A percentile compares a stretch with the other conserved stretches of the same genome.
These are phyloP conservation scores for Paecilomyces sp. DNA, from an alignment of 2,329 filamentous ascomycete species.

Conservation along the genomic window DNA sequence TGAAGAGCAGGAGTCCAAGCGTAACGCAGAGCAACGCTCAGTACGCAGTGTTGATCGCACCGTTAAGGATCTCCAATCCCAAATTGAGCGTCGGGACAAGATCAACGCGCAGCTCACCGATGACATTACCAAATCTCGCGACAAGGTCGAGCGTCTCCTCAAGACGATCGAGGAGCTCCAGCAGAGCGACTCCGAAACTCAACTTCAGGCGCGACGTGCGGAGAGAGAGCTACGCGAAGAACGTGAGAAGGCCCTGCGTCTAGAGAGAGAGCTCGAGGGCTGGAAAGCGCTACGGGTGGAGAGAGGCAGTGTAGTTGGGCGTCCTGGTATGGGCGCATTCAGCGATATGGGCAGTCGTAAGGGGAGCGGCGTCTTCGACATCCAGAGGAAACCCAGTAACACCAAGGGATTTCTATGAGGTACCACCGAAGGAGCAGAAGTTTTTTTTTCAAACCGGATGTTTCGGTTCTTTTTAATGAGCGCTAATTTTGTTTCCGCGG, in stretches of 20 bases:
- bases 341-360: constrained; percentile 34
- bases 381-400: constrained; percentile 62
- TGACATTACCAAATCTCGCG: constrained; percentile 75
- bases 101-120: constrained; percentile 72
- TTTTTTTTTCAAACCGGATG: constrained; percentile 3
- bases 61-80: constrained; percentile 84
- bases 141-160: constrained; percentile 85
- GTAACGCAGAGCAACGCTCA: constrained; percentile 74
- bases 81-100: constrained; percentile 91
- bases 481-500: constrained; percentile 1
- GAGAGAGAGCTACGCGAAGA: constrained; percentile 89
- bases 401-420: constrained; percentile 69
- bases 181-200: constrained; percentile 71
- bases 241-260: constrained; percentile 66
- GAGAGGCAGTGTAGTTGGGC: constrained; percentile 36
- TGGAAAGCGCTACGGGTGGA: constrained; percentile 68
- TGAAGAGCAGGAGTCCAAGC: constrained; percentile 72
- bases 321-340: constrained; percentile 20
- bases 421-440: not conserved
- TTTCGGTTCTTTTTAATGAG: not conserved
- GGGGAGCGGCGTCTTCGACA: constrained; percentile 35
- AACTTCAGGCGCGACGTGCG: constrained; percentile 74
- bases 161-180: constrained; percentile 91
- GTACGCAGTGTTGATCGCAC: constrained; percentile 88
- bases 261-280: constrained; percentile 84